These are phyloP conservation scores for Spergularia azorica DNA, from an alignment of 179 eudicot genomes.

Conservation along the genomic window DNA sequence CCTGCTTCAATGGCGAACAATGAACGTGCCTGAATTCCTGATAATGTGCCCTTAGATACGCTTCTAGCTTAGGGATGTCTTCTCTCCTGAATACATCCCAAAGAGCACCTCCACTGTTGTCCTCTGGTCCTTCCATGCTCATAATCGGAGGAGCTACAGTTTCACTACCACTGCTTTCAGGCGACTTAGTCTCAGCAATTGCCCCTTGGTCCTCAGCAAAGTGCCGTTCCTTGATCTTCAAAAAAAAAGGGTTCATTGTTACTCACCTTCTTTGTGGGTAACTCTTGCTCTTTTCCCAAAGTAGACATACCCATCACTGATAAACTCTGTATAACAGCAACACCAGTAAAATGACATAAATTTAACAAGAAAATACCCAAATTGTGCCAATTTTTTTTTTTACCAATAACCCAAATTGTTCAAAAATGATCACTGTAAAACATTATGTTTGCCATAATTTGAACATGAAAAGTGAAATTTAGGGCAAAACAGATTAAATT, in stretches of 20 bases:
- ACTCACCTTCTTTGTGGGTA: too few relatives aligned
- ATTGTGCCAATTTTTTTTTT: too few relatives aligned
- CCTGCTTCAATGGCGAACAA: constrained; percentile 45
- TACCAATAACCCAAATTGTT: too few relatives aligned
- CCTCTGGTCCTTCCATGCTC: not conserved
- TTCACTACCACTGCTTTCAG: not conserved
- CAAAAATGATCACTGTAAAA: too few relatives aligned
- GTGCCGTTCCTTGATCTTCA: constrained; percentile 27
- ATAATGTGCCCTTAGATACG: constrained; percentile 54
- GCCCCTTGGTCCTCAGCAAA: constrained; percentile 42
- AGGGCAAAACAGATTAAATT: too few relatives aligned
- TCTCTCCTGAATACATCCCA: constrained; percentile 72
- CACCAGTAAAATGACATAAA: too few relatives aligned
- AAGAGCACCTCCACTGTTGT: constrained; percentile 50
- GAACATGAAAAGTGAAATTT: too few relatives aligned
- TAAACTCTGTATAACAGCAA: too few relatives aligned
- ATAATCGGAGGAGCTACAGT: not conserved
- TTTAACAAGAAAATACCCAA: too few relatives aligned
- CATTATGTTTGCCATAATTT: too few relatives aligned
- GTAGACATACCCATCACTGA: too few relatives aligned
- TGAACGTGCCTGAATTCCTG: constrained; percentile 56
- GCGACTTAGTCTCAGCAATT: constrained; percentile 20
- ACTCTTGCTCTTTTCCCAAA: too few relatives aligned
- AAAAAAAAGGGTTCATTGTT: not conserved
- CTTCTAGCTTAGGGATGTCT: constrained; percentile 60